These are phyloP conservation scores for Hypoxylon sp. DNA, from an alignment of 2,329 filamentous ascomycete species.

Conservation along the genomic window DNA sequence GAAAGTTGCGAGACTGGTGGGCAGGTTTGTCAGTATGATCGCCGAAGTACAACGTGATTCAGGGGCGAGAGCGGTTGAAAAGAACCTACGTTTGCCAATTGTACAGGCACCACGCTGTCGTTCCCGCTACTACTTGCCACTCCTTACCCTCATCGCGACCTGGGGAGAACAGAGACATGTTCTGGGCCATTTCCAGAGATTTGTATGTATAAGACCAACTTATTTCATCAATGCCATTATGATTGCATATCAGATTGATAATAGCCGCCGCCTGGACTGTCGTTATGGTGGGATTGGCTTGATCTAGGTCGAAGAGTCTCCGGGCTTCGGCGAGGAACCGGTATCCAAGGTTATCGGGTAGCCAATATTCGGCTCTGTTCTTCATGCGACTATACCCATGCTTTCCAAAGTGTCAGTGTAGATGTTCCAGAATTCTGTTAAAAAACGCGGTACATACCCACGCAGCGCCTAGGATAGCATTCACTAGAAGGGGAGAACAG, in stretches of 20 bases:
- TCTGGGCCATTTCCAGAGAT: conserved; percentile 47
- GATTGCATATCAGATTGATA: conserved; percentile 53
- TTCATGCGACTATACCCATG: conserved; percentile 50
- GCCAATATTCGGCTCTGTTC: conserved; percentile 57
- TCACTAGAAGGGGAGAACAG: conserved; percentile 52
- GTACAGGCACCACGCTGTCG: conserved; percentile 57
- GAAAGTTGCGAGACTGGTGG: conserved; percentile 42
- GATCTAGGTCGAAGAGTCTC: conserved; percentile 58
- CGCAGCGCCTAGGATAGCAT: conserved; percentile 49
- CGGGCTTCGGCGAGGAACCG: conserved; percentile 58
- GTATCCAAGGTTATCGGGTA: conserved; percentile 54
- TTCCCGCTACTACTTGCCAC: conserved; percentile 46
- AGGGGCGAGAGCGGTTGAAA: not conserved
- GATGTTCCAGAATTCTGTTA: not conserved
- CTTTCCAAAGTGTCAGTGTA: conserved; percentile 44
- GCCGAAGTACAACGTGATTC: not conserved
- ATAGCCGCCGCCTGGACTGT: conserved; percentile 56
- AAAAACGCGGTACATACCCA: conserved; percentile 48
- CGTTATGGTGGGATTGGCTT: conserved; percentile 48
- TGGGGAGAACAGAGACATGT: conserved; percentile 47
- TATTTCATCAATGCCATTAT: conserved; percentile 49
- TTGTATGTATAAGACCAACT: conserved; percentile 44
- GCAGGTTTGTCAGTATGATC: conserved; percentile 22
- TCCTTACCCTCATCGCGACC: conserved; percentile 25
- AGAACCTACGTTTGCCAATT: conserved; percentile 54